Conservation (phyloP, 768 basidiomycete species). For the Ramaria sp. region DNA sequence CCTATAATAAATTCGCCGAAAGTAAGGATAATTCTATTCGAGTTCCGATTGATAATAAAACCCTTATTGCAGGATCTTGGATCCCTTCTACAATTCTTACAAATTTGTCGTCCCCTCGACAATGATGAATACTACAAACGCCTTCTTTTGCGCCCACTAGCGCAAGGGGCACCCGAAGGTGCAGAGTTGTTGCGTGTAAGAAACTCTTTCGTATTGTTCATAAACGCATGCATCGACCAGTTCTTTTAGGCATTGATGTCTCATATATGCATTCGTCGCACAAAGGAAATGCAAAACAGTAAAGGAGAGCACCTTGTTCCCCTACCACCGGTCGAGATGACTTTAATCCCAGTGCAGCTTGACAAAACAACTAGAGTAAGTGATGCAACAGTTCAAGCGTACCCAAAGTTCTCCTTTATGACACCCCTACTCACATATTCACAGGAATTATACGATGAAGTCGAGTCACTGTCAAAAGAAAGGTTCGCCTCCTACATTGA, state of each 20-base stretch:
- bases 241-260: conserved; percentile 56
- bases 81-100: conserved; percentile 73
- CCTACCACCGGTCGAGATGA: conserved; percentile 77
- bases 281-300: conserved; percentile 87
- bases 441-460: conserved; percentile 56
- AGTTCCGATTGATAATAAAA: background rate
- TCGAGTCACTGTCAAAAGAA: conserved; percentile 51
- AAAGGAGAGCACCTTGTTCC: conserved; percentile 62
- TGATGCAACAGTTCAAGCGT: background rate
- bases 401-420: background rate
- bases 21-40: conserved; percentile 23
- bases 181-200: conserved; percentile 59
- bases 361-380: conserved; percentile 53
- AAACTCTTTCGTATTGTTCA: conserved; percentile 2
- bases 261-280: conserved; percentile 68
- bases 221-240: background rate
- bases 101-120: conserved; percentile 78
- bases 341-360: conserved; percentile 57
- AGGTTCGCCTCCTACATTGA: conserved; percentile 48
- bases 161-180: conserved; percentile 54
- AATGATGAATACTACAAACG: conserved; percentile 75
- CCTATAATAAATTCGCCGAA: conserved; percentile 83
- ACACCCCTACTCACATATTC: background rate
- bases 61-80: conserved; percentile 60
- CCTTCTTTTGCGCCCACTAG: conserved; percentile 67